Evolutionary conservation across 345 rosid genomes (phyloP).

Genomic region (Moricandia moricandioides): DNA sequence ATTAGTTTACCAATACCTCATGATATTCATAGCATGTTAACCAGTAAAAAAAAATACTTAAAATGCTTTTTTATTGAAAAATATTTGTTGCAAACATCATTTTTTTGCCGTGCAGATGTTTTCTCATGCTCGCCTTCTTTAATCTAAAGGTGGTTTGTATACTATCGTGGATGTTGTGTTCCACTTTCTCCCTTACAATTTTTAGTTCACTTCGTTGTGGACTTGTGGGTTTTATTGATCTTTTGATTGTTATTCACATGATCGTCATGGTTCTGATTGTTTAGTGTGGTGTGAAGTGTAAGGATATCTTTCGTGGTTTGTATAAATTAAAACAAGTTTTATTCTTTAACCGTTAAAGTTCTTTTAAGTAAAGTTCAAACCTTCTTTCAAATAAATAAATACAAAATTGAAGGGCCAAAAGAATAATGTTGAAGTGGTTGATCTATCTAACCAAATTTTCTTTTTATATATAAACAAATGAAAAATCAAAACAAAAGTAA

Average conservation of each 20-base stretch:
- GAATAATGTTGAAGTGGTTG: slow-evolving; percentile 26
- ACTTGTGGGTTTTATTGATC: neutral
- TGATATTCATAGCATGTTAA: too few species aligned
- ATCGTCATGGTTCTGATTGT: neutral
- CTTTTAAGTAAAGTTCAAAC: neutral
- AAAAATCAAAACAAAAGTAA: slow-evolving; percentile 3
- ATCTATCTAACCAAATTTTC: slow-evolving; percentile 11
- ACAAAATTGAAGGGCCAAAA: neutral
- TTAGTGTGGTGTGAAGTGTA: slow-evolving; percentile 7
- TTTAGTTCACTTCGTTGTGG: neutral
- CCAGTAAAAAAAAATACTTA: too few species aligned
- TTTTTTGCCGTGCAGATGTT: too few species aligned
- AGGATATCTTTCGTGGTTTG: neutral
- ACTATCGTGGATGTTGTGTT: too few species aligned
- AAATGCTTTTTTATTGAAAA: too few species aligned
- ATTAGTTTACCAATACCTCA: too few species aligned
- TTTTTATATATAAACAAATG: neutral
- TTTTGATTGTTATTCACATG: neutral
- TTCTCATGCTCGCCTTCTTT: too few species aligned
- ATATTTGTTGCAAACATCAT: too few species aligned
- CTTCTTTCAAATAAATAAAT: neutral
- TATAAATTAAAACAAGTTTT: neutral
- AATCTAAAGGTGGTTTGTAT: too few species aligned
- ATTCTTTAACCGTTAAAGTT: neutral
- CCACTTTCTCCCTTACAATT: too few species aligned